These are phyloP conservation scores for Papilionanthe hybrid DNA, from an alignment of 116 monocot species.

Conservation along the genomic window DNA sequence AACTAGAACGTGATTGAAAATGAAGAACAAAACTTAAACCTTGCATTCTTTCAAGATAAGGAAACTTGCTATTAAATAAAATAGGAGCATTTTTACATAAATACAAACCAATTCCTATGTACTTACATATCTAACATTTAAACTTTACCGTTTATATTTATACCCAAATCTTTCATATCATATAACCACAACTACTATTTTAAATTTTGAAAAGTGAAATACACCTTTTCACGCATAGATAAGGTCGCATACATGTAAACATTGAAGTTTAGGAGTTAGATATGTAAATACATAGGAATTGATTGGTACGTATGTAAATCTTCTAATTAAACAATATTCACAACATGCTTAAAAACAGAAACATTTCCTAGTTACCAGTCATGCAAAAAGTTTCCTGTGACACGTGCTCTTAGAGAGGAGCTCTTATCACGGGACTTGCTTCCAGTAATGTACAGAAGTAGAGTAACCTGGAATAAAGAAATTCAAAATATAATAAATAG, in stretches of 20 bases:
- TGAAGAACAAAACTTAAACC: background rate
- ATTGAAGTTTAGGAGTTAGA: no score
- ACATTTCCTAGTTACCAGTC: constrained; percentile 66
- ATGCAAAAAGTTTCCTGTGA: constrained; percentile 64
- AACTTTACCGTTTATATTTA: no score
- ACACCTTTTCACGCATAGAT: no score
- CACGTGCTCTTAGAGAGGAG: constrained; percentile 83
- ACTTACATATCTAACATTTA: no score
- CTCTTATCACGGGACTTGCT: constrained; percentile 44
- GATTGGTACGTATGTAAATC: no score
- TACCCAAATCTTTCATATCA: no score
- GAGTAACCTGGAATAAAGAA: constrained; percentile 52
- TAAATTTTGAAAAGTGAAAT: no score
- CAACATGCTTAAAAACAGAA: background rate
- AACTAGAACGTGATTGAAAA: constrained; percentile 1
- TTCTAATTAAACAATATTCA: background rate
- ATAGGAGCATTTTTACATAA: no score
- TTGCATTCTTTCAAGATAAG: background rate
- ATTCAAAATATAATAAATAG: constrained; percentile 1
- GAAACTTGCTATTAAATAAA: background rate
- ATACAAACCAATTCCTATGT: no score
- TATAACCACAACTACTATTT: no score
- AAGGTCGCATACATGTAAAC: no score
- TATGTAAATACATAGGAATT: no score
- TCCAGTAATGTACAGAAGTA: constrained; percentile 53